A percentile compares a stretch with the other conserved stretches of the same genome.
Evolutionary conservation across 495 filamentous ascomycete genomes (phyloP).

Genomic region (Aspergillus sclerotiicarbonarius): DNA sequence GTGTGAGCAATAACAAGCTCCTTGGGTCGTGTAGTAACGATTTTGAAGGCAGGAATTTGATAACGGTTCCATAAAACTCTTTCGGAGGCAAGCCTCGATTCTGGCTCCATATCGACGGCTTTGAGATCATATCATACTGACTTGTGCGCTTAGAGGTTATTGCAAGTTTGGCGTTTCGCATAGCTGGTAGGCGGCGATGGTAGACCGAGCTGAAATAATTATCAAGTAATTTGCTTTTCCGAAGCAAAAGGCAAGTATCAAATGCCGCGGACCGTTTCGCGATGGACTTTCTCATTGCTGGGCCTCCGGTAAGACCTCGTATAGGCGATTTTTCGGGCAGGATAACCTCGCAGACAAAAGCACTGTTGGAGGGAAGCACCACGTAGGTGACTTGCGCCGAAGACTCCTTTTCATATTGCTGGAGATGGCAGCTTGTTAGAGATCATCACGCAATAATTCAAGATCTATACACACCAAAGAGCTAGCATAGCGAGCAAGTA

Average conservation of each 20-base stretch:
- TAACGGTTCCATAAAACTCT: constrained; percentile 60
- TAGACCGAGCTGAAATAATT: constrained; percentile 70
- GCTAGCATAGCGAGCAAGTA: constrained; percentile 63
- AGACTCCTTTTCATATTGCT: constrained; percentile 62
- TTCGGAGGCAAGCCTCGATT: constrained; percentile 48
- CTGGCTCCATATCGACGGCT: constrained; percentile 75
- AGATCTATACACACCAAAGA: constrained; percentile 46
- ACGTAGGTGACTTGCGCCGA: constrained; percentile 61
- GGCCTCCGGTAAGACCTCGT: constrained; percentile 57
- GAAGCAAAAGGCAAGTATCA: constrained; percentile 71
- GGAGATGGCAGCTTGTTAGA: background rate
- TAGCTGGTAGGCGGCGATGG: constrained; percentile 70
- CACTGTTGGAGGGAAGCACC: constrained; percentile 51
- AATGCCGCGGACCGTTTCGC: constrained; percentile 94
- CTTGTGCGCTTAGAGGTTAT: constrained; percentile 71
- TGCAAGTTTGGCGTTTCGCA: constrained; percentile 89
- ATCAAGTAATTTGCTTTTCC: constrained; percentile 66
- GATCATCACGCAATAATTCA: background rate
- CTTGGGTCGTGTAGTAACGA: constrained; percentile 59
- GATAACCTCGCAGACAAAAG: constrained; percentile 77
- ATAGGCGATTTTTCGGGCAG: constrained; percentile 78
- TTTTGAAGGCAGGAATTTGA: constrained; percentile 58
- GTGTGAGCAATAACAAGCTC: constrained; percentile 70
- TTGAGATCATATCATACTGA: constrained; percentile 73
- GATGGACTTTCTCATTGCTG: constrained; percentile 61